Evolutionary conservation across 1,284 basidiomycete genomes (phyloP), one percentile per base, ranked within the genome.

Genomic region (Chondrostereum purpureum): DNA sequence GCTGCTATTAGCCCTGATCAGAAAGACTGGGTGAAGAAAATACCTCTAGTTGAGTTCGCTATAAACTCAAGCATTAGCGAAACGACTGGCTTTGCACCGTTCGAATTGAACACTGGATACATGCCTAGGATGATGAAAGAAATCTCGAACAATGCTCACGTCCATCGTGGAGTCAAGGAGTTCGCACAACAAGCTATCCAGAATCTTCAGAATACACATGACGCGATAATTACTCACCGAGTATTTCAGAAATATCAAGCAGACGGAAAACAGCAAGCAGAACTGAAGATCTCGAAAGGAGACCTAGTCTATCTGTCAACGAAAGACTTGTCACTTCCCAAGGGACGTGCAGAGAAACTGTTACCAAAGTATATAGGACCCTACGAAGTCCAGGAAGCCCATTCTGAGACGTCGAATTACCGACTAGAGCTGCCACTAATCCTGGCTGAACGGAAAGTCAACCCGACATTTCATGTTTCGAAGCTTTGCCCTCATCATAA

Each of bases 11-110:
- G 19, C 2, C 39, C 51, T 10, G 50, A 59, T 36, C 61, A 63
- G 37, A 45, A 31, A n/a, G 53, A 49, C 46, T 66, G 61, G 57
- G 42, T 54, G 1, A 36, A 48, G 0, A 51, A 50, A 16, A 16
- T 58, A 2, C 53, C 52, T 2, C 27, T 52, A 24, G 44, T 51
- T 0, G 58, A 63, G 37, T 60, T 60, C 37, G 55, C 57, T 0
- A 50, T 62, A 0, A 61, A 62, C 31, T 48, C 50, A 0, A 55
- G 47, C 20, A 51, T 52, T 1, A 54, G 43, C 24, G 48, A 27
- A 4, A 51, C 53, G 3, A 59, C 51, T 13, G 53, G 51, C 12
- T 57, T 43, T 31, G 36, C 60, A 17, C 63, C 62, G 2, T 63
- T 63, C 43, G 48, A 58, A n/a, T 42, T 63, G 0, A 55, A 51